Evolutionary conservation across 2,329 filamentous ascomycete genomes (phyloP), one percentile per base, ranked within the genome.

Genomic region (Fusarium pseudocircinatum): DNA sequence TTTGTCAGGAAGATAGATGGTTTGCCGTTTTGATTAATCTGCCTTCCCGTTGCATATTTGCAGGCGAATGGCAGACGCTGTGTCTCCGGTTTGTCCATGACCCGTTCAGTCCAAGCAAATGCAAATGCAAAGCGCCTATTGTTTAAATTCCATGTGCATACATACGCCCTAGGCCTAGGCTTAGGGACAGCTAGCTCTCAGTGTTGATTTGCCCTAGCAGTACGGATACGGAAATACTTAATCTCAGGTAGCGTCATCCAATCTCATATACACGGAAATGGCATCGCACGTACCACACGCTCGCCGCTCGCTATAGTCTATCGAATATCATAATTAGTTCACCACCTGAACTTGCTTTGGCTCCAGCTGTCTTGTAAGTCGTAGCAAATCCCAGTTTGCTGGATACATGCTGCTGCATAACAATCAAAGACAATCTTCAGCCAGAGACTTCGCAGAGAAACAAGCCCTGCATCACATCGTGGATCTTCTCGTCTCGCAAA

Each of bases 221-320:
- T 43, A 44, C 30, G 24, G 32, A 36, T 40, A 58, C 39, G 18
- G 30, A 44, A 56, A 32, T 69, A 58, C 63, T 49, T 60, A 28
- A 44, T 39, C 28, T 40, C 43, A 53, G 49, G 54, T 71, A 70
- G 53, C 46, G 40, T 26, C 61, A 39, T 69, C 26, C 67, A 26
- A 46, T 73, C 43, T 30, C 56, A 62, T 46, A 44, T 22, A 57
- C 36, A 63, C 57, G 43, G 56, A 57, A 52, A 57, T 59, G 52
- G 52, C 47, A 70, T 72, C 34, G 65, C 69, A 69, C 59, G 54
- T 70, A 58, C 69, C 64, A 69, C 40, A 47, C 56, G 26, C 61
- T 67, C 54, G 50, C 40, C 44, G 20, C 61, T 50, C 49, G 44
- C 28, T 67, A 52, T 22, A 26, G 39, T n/a, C 39, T 47, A 28